Conservation (phyloP, 345 rosid genomes). For the Lumnitzera littorea region DNA sequence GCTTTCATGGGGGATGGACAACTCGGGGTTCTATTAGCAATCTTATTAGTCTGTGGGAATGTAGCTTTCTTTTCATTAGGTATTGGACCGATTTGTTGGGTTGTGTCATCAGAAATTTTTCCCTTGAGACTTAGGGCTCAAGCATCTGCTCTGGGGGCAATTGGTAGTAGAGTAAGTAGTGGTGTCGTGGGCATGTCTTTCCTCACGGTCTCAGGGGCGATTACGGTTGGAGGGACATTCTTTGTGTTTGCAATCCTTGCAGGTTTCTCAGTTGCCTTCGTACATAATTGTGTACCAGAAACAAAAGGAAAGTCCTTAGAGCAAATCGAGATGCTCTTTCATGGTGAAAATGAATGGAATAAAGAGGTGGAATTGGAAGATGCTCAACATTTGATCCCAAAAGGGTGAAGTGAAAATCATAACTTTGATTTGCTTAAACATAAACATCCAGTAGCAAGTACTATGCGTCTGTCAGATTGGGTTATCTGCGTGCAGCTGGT, state of each 20-base stretch:
- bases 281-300: constrained; percentile 47
- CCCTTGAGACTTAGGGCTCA: constrained; percentile 61
- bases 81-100: constrained; percentile 61
- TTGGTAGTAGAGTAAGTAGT: constrained; percentile 49
- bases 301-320: constrained; percentile 68
- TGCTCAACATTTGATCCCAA: no score
- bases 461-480: no score
- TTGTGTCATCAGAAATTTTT: constrained; percentile 52
- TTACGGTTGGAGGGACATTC: constrained; percentile 57
- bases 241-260: constrained; percentile 34
- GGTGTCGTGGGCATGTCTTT: constrained; percentile 65
- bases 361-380: constrained; percentile 18
- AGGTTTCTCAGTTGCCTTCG: constrained; percentile 37
- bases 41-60: constrained; percentile 42
- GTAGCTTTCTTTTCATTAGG: constrained; percentile 67
- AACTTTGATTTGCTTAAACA: no score
- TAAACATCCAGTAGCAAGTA: no score
- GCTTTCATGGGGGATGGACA: constrained; percentile 21
- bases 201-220: constrained; percentile 41
- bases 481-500: no score
- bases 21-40: constrained; percentile 28
- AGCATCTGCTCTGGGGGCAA: constrained; percentile 55
- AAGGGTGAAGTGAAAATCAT: no score
- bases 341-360: constrained; percentile 21
- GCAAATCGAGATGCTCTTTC: constrained; percentile 47